These are phyloP conservation scores for Fusarium graminum DNA, from an alignment of 2,329 filamentous ascomycete genomes.

Conservation along the genomic window DNA sequence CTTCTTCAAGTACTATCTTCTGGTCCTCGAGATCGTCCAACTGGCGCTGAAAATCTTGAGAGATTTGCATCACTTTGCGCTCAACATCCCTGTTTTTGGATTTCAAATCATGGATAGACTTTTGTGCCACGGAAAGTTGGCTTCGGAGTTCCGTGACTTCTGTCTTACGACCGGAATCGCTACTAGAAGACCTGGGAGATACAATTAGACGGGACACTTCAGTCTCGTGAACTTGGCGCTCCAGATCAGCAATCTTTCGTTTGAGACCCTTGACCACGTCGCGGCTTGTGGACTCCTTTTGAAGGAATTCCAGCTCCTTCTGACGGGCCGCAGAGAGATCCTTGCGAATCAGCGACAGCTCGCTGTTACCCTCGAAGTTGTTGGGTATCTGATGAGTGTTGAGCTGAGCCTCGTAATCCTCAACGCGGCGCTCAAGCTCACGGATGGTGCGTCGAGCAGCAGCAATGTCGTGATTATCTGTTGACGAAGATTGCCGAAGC, in stretches of 20 bases:
- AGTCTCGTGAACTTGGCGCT: conserved; percentile 75
- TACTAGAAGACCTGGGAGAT: conserved; percentile 62
- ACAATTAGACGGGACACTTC: conserved; percentile 64
- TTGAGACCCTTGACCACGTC: conserved; percentile 73
- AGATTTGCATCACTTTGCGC: conserved; percentile 57
- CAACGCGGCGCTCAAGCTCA: conserved; percentile 72
- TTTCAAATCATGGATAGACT: conserved; percentile 68
- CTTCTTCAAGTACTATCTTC: conserved; percentile 68
- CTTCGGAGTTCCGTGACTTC: conserved; percentile 71
- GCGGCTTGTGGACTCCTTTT: conserved; percentile 75
- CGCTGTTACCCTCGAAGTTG: conserved; percentile 60
- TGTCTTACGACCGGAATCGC: conserved; percentile 65
- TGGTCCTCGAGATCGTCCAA: conserved; percentile 71
- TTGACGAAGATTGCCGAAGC: conserved; percentile 60
- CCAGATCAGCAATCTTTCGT: conserved; percentile 74
- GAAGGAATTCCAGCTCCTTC: conserved; percentile 73
- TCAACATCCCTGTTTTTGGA: conserved; percentile 65
- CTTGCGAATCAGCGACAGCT: conserved; percentile 71
- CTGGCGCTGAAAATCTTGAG: conserved; percentile 65
- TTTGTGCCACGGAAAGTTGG: conserved; percentile 71
- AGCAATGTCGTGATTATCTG: conserved; percentile 66
- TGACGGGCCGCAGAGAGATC: conserved; percentile 74
- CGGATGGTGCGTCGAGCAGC: conserved; percentile 73
- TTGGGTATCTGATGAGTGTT: conserved; percentile 53
- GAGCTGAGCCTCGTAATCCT: conserved; percentile 64